Base-by-base conservation (phyloP, 441 rosid species). In the Gossypium davidsonii region DNA sequence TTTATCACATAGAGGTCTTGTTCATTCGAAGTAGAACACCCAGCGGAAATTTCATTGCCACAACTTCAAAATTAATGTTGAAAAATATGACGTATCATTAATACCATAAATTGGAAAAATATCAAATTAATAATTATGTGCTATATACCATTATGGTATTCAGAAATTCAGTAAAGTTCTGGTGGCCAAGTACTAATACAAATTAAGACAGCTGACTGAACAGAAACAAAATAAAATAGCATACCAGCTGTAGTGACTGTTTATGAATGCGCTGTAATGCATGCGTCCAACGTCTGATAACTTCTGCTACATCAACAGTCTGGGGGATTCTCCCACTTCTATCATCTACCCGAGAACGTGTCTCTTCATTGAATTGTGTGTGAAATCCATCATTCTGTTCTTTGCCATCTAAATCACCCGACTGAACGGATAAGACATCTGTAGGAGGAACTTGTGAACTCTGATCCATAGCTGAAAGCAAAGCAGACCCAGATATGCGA, bases 271-370 rank as follows among this genome's bases (percentile, higher is more conserved):
- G 97, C 79, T 91, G 99, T 79, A 96, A 86, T 34, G 99, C 99
- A 83, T 96, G 99, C 0, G 97, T 96, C 98, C 99, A 96, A 71
- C 98, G 94, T 82, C 99, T 87, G 71, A 96, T 93, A 82, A 96
- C 85, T 84, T 96, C 99, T 3, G 98, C 98, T 26, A 96, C 94
- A 86, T 96, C 99, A 80, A 93, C 97, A 39, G 98, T 86, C 62
- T 90, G 97, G 70, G 86, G 91, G 73, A 79, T 81, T 83, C 94
- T 89, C 82, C 96, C 98, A 80, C 92, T 82, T 84, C 97, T 91
- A 74, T 96, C 98, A 83, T 96, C 99, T 71, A 83, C 80, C 79
- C 88, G 83, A 76, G 93, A 86, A 81, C 79, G 80, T 73, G 84
- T 73, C 65, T 90, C 97, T 39, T 90, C 98, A 82, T 82, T 89